Base-by-base conservation (phyloP, 1,284 basidiomycete genomes). In the Trametes sp. region DNA sequence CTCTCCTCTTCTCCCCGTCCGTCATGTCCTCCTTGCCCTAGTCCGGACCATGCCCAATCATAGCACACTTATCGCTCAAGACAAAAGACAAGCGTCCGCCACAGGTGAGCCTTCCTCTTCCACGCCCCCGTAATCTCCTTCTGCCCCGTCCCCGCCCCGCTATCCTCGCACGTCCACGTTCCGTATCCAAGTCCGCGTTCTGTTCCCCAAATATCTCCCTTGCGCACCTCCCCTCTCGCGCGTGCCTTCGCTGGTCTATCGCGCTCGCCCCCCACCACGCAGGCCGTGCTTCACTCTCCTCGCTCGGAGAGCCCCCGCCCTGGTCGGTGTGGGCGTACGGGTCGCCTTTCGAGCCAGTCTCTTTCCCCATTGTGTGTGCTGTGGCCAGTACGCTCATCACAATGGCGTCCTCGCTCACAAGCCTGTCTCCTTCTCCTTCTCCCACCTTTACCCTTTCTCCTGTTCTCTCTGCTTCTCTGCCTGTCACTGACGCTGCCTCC, bases 401-500 rank as follows among this genome's bases (percentile, higher is more conserved):
- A 33, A 33, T 64, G 59, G 56, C 59, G 24, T 54, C 63, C 35
- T 38, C 63, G 16, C 14, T 51, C 45, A 44, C 59, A 59, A 56
- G 44, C 45, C 45, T 55, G 29, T 55, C 51, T 19, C 35, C 53
- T 49, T 60, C 42, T 49, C 36, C 58, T 54, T 2, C 54, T 54
- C n/a, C n/a, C n/a, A n/a, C n/a, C n/a, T n/a, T n/a, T n/a, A n/a
- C n/a, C n/a, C 51, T 55, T 65, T 57, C 62, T 61, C 57, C 63
- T 63, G 29, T 42, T 33, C 9, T 38, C 35, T 57, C 61, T 59
- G 19, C 36, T 52, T 62, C 65, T 38, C 55, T 35, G 58, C 48
- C 57, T 57, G 46, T 48, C 58, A 67, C 65, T 64, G 60, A 64
- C 65, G 23, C 60, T 60, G 9, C 44, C 33, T 35, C 62, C 50